These are phyloP conservation scores for Tausonia pullulans DNA, from an alignment of 1,284 basidiomycete species.

Conservation along the genomic window DNA sequence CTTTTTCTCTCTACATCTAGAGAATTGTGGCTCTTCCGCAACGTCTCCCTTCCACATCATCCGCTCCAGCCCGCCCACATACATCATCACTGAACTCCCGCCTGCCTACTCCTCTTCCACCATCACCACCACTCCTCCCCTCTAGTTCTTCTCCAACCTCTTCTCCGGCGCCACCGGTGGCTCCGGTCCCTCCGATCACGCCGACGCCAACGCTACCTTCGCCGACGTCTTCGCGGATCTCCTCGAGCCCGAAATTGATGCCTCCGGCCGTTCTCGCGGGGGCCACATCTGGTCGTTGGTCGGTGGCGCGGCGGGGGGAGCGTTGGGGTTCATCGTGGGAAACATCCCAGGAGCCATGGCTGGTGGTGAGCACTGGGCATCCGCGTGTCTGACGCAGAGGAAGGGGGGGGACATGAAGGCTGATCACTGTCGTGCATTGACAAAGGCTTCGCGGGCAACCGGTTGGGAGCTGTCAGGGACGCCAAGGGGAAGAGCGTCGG, in stretches of 20 bases:
- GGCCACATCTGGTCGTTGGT: slow-evolving; percentile 34
- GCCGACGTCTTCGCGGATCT: slow-evolving; percentile 13
- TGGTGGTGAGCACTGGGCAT: slow-evolving; percentile 22
- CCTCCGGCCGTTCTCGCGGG: neutral
- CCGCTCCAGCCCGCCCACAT: no score
- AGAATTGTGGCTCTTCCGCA: no score
- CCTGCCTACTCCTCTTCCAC: slow-evolving; percentile 1
- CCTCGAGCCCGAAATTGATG: slow-evolving; percentile 12
- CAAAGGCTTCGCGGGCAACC: slow-evolving; percentile 66
- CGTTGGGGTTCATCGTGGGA: slow-evolving; percentile 74
- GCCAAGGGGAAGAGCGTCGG: slow-evolving; percentile 89
- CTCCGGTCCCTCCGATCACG: neutral
- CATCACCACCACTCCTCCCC: neutral
- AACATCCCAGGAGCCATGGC: slow-evolving; percentile 62
- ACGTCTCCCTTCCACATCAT: no score
- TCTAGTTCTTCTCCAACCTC: slow-evolving; percentile 13
- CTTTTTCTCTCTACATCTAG: no score
- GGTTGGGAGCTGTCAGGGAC: slow-evolving; percentile 75
- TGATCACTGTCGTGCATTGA: neutral
- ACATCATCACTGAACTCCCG: neutral
- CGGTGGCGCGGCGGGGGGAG: slow-evolving; percentile 50
- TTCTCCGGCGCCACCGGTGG: slow-evolving; percentile 7
- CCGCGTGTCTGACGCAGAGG: no score
- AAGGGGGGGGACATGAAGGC: no score
- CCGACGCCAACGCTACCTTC: slow-evolving; percentile 15